Percentiles rank a stretch among this genome's conserved stretches.
Conservation (phyloP, 331 rosid species). For the Malus hybrid region DNA sequence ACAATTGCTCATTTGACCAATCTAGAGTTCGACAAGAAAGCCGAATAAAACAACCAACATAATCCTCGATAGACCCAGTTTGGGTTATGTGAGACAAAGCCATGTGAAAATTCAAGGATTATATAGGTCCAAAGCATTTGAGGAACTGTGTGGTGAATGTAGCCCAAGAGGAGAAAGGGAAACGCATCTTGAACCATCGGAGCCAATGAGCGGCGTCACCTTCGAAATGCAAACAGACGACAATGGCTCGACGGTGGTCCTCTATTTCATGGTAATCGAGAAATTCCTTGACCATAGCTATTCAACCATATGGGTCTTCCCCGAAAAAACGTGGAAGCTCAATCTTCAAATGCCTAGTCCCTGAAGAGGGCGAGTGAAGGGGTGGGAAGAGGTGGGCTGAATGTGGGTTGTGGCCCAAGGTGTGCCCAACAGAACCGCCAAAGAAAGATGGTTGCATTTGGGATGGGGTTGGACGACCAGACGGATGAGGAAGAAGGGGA, state of each 20-base stretch:
- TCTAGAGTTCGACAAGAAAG: background rate
- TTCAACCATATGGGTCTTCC: background rate
- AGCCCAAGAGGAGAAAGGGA: rapidly evolving
- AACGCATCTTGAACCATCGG: background rate
- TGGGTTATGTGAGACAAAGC: background rate
- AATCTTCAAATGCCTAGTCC: background rate
- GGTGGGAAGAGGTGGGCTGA: no score
- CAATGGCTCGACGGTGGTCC: rapidly evolving
- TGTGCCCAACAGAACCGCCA: no score
- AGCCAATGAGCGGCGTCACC: background rate
- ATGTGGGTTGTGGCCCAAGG: no score
- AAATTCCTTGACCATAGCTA: rapidly evolving
- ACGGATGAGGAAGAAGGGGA: rapidly evolving
- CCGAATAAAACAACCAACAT: background rate
- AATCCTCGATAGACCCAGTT: rapidly evolving
- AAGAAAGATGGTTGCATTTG: rapidly evolving
- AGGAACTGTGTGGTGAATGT: background rate
- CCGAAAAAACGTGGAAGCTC: background rate
- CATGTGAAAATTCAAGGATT: background rate
- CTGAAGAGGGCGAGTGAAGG: no score
- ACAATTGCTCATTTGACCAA: background rate
- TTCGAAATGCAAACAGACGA: rapidly evolving
- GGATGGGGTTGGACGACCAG: no score
- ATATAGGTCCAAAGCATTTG: rapidly evolving
- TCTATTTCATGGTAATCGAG: no score